phyloP scores from a whole-genome alignment of 371 early-diverging fungal genomes.

The Circinella umbellata region DNA sequence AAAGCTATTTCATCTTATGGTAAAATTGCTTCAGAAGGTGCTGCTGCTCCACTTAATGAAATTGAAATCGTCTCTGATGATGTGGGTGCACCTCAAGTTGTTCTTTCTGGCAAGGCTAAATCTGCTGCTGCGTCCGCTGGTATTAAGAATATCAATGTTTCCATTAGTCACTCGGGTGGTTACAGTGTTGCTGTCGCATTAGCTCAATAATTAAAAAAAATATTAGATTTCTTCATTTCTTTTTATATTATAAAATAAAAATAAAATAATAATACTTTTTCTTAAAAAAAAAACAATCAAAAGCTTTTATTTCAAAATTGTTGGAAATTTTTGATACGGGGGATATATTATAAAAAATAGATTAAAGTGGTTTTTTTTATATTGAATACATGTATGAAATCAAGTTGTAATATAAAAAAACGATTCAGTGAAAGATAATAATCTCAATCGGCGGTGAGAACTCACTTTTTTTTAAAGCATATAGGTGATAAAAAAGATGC shows the following conservation, averaged over 20 bases:
- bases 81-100: slow-evolving; percentile 89
- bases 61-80: slow-evolving; percentile 81
- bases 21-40: slow-evolving; percentile 79
- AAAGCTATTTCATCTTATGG: slow-evolving; percentile 87
- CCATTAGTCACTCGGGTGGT: slow-evolving; percentile 92
- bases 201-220: slow-evolving; percentile 31
- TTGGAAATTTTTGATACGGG: too few species aligned
- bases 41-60: slow-evolving; percentile 88
- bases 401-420: too few species aligned
- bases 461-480: too few species aligned
- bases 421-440: too few species aligned
- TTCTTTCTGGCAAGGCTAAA: slow-evolving; percentile 86
- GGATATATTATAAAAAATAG: too few species aligned
- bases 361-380: too few species aligned
- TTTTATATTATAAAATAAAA: not conserved
- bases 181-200: slow-evolving; percentile 92
- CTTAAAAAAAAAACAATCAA: too few species aligned
- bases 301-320: too few species aligned
- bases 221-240: slow-evolving; percentile 22
- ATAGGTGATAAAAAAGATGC: too few species aligned
- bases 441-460: too few species aligned
- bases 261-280: not conserved
- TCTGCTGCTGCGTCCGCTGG: slow-evolving; percentile 74
- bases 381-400: too few species aligned
- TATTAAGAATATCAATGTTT: slow-evolving; percentile 80